phyloP scores from a whole-genome alignment of 768 basidiomycete genomes.

The Tylopilus sp. region DNA sequence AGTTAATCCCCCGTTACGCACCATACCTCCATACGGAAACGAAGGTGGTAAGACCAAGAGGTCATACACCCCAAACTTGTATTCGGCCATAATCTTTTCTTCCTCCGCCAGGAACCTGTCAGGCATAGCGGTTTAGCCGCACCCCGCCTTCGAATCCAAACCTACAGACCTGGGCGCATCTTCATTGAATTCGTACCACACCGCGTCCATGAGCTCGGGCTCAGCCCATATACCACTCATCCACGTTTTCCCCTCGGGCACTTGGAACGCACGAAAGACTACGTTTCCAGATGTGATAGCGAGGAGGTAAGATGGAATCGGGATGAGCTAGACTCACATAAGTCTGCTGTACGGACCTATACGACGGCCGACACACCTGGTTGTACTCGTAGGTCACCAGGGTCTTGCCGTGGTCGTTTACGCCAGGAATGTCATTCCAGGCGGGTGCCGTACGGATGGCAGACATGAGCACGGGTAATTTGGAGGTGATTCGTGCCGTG shows the following conservation, averaged over 20 bases:
- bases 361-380: background rate
- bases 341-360: too few species aligned
- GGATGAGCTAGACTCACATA: background rate
- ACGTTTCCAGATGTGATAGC: background rate
- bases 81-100: background rate
- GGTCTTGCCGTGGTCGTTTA: background rate
- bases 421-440: background rate
- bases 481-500: background rate
- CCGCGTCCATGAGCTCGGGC: background rate
- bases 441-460: background rate
- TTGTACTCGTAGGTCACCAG: background rate
- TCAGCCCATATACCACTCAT: background rate
- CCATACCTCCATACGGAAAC: background rate
- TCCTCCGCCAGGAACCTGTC: background rate
- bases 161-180: background rate
- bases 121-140: too few species aligned
- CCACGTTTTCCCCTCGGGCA: too few species aligned
- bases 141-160: background rate
- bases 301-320: background rate
- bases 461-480: too few species aligned
- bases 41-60: too few species aligned
- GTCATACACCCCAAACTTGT: background rate
- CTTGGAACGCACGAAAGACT: too few species aligned
- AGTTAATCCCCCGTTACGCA: background rate
- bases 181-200: background rate